phyloP scores from a whole-genome alignment of 202 grass and related monocot genomes.

The Brachypodium distachyon region DNA sequence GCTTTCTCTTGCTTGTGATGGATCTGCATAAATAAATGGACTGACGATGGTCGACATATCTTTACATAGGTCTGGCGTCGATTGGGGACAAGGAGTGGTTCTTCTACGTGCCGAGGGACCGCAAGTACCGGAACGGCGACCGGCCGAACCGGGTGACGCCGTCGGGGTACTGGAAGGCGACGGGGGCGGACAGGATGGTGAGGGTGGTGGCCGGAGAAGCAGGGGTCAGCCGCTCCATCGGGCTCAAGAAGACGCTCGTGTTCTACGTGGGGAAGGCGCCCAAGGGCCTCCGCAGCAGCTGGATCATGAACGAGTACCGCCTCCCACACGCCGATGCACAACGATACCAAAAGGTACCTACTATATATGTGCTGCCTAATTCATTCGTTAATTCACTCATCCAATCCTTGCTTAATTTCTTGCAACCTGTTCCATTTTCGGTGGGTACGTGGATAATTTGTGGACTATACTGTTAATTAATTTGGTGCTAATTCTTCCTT shows the following conservation, averaged over 20 bases:
- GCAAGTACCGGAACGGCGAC: slow-evolving; percentile 89
- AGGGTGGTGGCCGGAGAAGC: slow-evolving; percentile 47
- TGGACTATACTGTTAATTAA: too few species aligned
- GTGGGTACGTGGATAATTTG: too few species aligned
- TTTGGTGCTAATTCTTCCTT: too few species aligned
- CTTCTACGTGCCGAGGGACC: slow-evolving; percentile 88
- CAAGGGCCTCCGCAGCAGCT: slow-evolving; percentile 79
- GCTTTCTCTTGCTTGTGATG: neutral
- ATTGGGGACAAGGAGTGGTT: slow-evolving; percentile 96
- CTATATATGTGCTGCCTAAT: neutral
- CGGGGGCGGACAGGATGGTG: slow-evolving; percentile 73
- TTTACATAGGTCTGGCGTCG: slow-evolving; percentile 37
- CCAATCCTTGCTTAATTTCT: too few species aligned
- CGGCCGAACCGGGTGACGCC: slow-evolving; percentile 87
- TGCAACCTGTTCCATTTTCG: too few species aligned
- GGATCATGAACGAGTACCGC: slow-evolving; percentile 99
- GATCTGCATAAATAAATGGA: neutral
- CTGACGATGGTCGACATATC: neutral
- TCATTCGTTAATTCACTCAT: too few species aligned
- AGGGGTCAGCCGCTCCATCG: slow-evolving; percentile 52
- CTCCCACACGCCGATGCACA: slow-evolving; percentile 70
- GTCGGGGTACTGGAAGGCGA: slow-evolving; percentile 94
- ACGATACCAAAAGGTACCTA: slow-evolving; percentile 55
- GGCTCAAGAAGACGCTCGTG: slow-evolving; percentile 94
- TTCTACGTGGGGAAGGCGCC: slow-evolving; percentile 95